Base-by-base conservation (phyloP, 2,329 filamentous ascomycete species). In the Cladorrhinum sp. region DNA sequence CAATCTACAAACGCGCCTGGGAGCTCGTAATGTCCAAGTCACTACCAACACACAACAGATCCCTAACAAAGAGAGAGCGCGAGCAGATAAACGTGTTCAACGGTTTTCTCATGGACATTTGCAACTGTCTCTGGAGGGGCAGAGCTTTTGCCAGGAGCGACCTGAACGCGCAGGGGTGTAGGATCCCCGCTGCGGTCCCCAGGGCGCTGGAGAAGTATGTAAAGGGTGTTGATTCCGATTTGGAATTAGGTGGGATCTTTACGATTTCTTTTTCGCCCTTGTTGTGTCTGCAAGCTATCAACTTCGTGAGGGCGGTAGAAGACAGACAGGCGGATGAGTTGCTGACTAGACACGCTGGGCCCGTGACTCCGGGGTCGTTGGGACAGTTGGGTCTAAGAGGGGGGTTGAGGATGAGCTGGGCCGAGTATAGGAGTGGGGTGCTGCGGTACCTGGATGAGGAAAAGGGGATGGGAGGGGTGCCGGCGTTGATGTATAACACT, bases 71-170 rank as follows among this genome's bases (percentile, higher is more conserved):
- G 10, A 88, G 87, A 63, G 79, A 85, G 25, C 79, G 83, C 48
- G 75, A 79, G 29, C 84, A 88, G 59, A 83, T 92, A 45, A 84
- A 85, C 64, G 76, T 82, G 23, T 93, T 95, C 76, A 96, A 96
- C 71, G 88, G 88, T 22, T 92, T 89, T 71, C 81, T 96, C 29
- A 93, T 95, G 85, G 92, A 96, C 70, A 82, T 92, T 29, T 93
- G 91, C 77, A 96, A 96, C 71, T 85, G 90, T 55, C 73, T 95
- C 51, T 96, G 91, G 91, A 84, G 91, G 8, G 84, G 85, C 22
- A 84, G 87, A 12, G 91, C 88, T 1, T 88, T 96, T 61, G 85
- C 85, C 60, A 76, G 77, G 12, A 77, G 78, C 1, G 90, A 93
- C 65, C 76, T 81, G n/a, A 86, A 86, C 67, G 79, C 85, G 1